Base-by-base conservation (phyloP, 164 flowering plant genomes). In the Umbellularia californica region DNA sequence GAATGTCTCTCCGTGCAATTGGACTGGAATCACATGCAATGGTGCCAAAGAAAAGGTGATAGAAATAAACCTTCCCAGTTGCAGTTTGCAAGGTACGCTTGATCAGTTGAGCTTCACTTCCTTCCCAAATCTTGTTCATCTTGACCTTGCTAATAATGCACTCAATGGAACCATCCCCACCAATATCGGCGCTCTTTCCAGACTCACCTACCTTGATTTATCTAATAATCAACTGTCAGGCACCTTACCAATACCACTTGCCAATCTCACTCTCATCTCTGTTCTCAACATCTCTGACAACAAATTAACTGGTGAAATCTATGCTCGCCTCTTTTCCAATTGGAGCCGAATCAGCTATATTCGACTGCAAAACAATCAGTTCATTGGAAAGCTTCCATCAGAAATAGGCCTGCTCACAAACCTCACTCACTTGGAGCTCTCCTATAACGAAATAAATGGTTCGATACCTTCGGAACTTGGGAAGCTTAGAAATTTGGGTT, bases 21-120 rank as follows among this genome's bases (percentile, higher is more conserved):
- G 87, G 87, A 77, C 79, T 1, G 86, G 85, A 24, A 82, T 86
- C 24, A 15, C 0, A n/a, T 86, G 89, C 78, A 73, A 83, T 72
- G 50, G 14, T 14, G 76, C 35, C 3, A 63, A 78, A 55, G 70
- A 75, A 10, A 14, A 65, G 20, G 64, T 83, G 22, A 3, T 77
- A 1, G 66, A 55, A 30, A 76, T 86, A 35, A 75, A 69, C 50
- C 74, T 86, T 0, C 11, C 70, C 1, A 11, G 19, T 27, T 52
- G 60, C 15, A 23, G 65, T 35, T 62, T 86, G 24, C 19, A 58
- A 17, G 89, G 87, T 3, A 80, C 78, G 3, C 80, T 86, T 50
- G 65, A 63, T 25, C 70, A 66, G 0, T 77, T 86, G 72, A 69
- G 75, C 65, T 86, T 83, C 83, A 35, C 80, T 60, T 58, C 83